Conservation (phyloP, 192 early-diverging fungal species). For the Rhizophagus prolifer region DNA sequence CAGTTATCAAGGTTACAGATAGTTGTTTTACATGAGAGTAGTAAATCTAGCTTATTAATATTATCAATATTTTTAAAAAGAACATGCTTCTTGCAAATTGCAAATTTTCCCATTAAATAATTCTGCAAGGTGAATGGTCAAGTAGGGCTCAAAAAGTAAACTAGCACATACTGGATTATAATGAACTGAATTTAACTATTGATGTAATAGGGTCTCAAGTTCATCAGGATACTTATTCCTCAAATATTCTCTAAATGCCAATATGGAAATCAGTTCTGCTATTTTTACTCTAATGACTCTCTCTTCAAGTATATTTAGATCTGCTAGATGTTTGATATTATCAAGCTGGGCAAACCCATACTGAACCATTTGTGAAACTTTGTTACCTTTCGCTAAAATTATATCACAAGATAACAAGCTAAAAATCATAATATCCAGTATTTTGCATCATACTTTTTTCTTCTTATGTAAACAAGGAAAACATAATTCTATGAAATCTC, state of each 20-base stretch:
- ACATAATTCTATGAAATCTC: neutral
- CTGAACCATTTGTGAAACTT: neutral
- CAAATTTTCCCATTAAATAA: neutral
- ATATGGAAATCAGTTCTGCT: neutral
- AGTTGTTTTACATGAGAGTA: neutral
- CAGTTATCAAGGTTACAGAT: neutral
- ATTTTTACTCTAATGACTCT: neutral
- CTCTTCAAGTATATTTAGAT: neutral
- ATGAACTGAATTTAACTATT: neutral
- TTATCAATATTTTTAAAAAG: neutral
- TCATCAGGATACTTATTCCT: neutral
- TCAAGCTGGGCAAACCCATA: neutral
- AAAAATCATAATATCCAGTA: neutral
- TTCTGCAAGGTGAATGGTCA: neutral
- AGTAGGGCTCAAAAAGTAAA: neutral
- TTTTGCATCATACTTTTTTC: neutral
- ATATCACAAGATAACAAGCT: neutral
- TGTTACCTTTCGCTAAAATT: neutral
- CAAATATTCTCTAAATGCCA: neutral
- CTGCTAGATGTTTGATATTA: neutral
- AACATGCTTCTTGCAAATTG: neutral
- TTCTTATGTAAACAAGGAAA: neutral
- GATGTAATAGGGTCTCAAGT: neutral
- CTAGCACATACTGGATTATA: neutral
- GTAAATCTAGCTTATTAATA: neutral